These are phyloP conservation scores for Moringa oleifera DNA, from an alignment of 345 rosid species.

Conservation along the genomic window DNA sequence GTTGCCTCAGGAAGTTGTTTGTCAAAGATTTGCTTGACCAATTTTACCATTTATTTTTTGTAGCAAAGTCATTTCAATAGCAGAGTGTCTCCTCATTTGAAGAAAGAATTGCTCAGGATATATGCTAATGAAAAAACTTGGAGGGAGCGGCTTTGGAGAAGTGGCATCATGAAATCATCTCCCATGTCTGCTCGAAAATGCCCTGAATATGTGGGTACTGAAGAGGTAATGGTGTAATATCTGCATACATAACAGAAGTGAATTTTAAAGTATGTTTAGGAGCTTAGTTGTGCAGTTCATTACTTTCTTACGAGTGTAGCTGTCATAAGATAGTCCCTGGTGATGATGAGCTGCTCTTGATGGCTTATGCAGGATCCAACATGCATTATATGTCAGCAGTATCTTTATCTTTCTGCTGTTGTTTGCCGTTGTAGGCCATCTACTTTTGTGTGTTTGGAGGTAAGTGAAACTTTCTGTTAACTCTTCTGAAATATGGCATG, in stretches of 20 bases:
- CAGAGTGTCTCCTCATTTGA: constrained; percentile 56
- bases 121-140: constrained; percentile 60
- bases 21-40: not conserved
- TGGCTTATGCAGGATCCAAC: constrained; percentile 66
- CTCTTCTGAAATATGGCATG: not conserved
- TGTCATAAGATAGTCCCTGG: constrained; percentile 3
- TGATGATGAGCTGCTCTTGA: constrained; percentile 15
- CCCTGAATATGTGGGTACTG: constrained; percentile 80
- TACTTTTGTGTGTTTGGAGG: constrained; percentile 86
- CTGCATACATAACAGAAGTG: no score
- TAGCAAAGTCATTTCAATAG: constrained; percentile 42
- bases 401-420: constrained; percentile 83
- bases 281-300: not conserved
- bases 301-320: not conserved
- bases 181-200: constrained; percentile 56
- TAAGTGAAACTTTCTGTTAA: constrained; percentile 15
- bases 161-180: constrained; percentile 75
- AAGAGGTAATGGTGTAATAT: constrained; percentile 53
- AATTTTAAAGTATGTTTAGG: not conserved
- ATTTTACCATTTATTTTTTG: constrained; percentile 7
- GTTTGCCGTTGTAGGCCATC: constrained; percentile 77
- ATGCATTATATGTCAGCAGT: constrained; percentile 86
- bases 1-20: constrained; percentile 1
- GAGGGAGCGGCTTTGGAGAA: constrained; percentile 84
- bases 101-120: constrained; percentile 68